These are phyloP conservation scores for Komagataella phaffii DNA, from an alignment of 805 yeast species.

Conservation along the genomic window DNA sequence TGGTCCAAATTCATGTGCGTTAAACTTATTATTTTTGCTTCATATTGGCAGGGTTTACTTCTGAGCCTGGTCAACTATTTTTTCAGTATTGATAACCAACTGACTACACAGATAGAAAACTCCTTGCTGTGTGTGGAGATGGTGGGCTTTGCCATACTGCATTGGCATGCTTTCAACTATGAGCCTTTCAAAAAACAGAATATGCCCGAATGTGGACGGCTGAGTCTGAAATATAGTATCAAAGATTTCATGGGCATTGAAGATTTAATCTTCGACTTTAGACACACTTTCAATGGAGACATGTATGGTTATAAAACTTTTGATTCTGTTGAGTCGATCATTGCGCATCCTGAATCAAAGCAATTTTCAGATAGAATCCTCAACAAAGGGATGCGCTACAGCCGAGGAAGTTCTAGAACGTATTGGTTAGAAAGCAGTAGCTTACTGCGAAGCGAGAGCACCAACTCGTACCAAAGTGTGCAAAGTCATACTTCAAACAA, in stretches of 20 bases:
- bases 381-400: conserved; percentile 73
- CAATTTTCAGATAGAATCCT: conserved; percentile 50
- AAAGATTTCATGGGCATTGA: conserved; percentile 63
- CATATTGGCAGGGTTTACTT: conserved; percentile 90
- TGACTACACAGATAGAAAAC: conserved; percentile 49
- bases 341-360: conserved; percentile 55
- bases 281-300: conserved; percentile 54
- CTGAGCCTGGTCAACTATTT: conserved; percentile 38
- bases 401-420: conserved; percentile 62
- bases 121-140: conserved; percentile 72
- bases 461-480: not conserved
- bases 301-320: conserved; percentile 71
- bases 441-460: not conserved
- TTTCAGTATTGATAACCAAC: conserved; percentile 23
- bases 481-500: conserved; percentile 4
- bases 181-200: conserved; percentile 48
- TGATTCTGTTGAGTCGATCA: conserved; percentile 63
- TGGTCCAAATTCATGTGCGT: conserved; percentile 90
- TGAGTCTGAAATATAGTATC: conserved; percentile 48
- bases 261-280: conserved; percentile 76
- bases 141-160: conserved; percentile 78
- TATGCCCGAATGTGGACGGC: conserved; percentile 58
- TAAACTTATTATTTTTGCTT: conserved; percentile 86
- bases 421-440: conserved; percentile 51
- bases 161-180: conserved; percentile 75